Evolutionary conservation across 2,329 filamentous ascomycete species (phyloP), one percentile per base, ranked within the genome.

Genomic region (Lecanicillium sp.): DNA sequence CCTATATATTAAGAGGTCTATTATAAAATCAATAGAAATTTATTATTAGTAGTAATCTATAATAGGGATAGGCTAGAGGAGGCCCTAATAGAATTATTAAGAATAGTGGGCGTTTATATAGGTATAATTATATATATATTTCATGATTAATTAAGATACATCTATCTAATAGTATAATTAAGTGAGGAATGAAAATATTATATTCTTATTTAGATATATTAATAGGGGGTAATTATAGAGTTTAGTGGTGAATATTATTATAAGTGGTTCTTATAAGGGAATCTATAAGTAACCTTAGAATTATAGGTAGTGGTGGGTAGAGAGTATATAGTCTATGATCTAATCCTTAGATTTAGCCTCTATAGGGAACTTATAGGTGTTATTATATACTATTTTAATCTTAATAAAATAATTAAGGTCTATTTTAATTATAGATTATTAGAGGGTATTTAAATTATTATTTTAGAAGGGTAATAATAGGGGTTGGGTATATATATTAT

Each of bases 11-110:
- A 33, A 21, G 36, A 51, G 19, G 7, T 51, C 37, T 27, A 42
- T 50, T 50, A 50, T 51, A 44, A 39, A 49, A 15, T 47, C 23
- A 45, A 44, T 41, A 40, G 30, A 51, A 2, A 42, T 52, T 17
- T 48, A 44, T 41, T 44, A 32, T 27, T 36, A 48, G 27, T 40
- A 37, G 32, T 44, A 15, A n/a, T 35, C 17, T n/a, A 15, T 44
- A 42, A 33, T 4, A 20, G 10, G 12, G 32, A 51, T 6, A n/a
- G 6, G 14, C 32, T 15, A n/a, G 17, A 35, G 17, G 6, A 35
- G 32, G 12, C 32, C 32, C 14, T 24, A 17, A 43, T 48, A 43
- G 21, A 19, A 36, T 29, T 36, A 26, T 30, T 44, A 49, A n/a
- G 21, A 45, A 35, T 24, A 24, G 27, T 24, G 23, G 29, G 3